Conservation (phyloP, 2,329 filamentous ascomycete species). For the Beauveria caledonica region DNA sequence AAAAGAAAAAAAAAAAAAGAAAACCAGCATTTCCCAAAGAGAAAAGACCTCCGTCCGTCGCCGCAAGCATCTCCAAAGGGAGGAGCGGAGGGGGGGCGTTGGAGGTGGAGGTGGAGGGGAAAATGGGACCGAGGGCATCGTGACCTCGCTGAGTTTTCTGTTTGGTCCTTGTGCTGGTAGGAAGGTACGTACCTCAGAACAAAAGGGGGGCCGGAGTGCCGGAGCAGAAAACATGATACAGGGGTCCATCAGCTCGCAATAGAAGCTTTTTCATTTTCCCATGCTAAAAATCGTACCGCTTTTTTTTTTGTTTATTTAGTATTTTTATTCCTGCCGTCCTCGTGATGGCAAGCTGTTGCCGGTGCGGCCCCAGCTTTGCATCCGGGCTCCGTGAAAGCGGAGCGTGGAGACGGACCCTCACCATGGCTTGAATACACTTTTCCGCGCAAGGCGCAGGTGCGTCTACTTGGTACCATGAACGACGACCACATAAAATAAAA, state of each 20-base stretch:
- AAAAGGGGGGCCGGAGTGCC: background rate
- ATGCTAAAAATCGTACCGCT: too few relatives aligned
- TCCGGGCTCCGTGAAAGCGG: slow-evolving; percentile 10
- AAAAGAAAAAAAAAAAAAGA: too few relatives aligned
- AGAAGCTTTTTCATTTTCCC: too few relatives aligned
- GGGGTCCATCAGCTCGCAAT: too few relatives aligned
- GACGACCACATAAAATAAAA: background rate
- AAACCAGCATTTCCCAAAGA: too few relatives aligned
- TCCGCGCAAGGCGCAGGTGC: background rate
- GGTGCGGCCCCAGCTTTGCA: slow-evolving; percentile 11
- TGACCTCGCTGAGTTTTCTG: slow-evolving; percentile 11
- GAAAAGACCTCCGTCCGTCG: too few relatives aligned
- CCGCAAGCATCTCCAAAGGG: too few relatives aligned
- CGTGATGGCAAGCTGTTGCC: slow-evolving; percentile 19
- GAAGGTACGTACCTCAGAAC: too few relatives aligned
- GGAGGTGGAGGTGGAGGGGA: too few relatives aligned
- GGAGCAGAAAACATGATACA: too few relatives aligned
- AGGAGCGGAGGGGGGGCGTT: background rate
- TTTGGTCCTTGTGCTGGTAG: background rate
- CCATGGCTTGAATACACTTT: background rate
- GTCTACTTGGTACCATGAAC: background rate
- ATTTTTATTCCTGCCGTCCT: slow-evolving; percentile 19
- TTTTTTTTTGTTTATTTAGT: background rate
- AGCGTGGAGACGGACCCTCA: background rate
- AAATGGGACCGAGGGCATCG: slow-evolving; percentile 9